phyloP scores from a whole-genome alignment of 768 basidiomycete genomes.

The Chalciporus chontae region DNA sequence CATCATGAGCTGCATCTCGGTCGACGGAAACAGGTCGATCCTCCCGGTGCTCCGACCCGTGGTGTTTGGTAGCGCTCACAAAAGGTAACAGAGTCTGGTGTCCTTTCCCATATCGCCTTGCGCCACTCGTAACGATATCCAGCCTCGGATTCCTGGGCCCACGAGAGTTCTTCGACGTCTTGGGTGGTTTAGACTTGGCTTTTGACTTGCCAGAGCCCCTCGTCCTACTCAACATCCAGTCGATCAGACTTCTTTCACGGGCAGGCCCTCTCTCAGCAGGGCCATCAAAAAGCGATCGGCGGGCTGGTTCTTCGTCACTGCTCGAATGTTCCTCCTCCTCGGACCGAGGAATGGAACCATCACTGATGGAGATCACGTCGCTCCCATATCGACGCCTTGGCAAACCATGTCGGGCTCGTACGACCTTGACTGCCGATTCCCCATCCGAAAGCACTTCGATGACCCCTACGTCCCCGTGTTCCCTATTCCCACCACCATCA shows the following conservation, averaged over 20 bases:
- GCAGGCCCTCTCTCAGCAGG: constrained; percentile 20
- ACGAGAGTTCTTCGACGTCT: constrained; percentile 10
- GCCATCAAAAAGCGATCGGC: constrained; percentile 30
- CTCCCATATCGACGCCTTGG: neutral
- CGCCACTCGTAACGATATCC: constrained; percentile 39
- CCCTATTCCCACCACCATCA: neutral
- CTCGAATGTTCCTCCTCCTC: constrained; percentile 13
- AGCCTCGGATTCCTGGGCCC: constrained; percentile 16
- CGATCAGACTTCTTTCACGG: constrained; percentile 51
- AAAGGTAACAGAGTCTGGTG: constrained; percentile 43
- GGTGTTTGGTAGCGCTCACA: constrained; percentile 7
- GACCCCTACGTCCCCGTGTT: neutral
- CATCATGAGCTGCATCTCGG: constrained; percentile 4
- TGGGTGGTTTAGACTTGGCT: constrained; percentile 12
- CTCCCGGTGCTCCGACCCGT: constrained; percentile 7
- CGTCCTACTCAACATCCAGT: constrained; percentile 62
- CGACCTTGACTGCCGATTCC: constrained; percentile 19
- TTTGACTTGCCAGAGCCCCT: constrained; percentile 16
- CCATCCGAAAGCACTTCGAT: constrained; percentile 11
- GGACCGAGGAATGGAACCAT: constrained; percentile 6
- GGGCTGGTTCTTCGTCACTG: constrained; percentile 33
- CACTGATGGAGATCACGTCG: constrained; percentile 25
- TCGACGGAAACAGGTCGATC: constrained; percentile 8
- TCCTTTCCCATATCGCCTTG: constrained; percentile 28
- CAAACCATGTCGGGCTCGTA: constrained; percentile 16